Percentiles rank a stretch among this genome's conserved stretches.
These are phyloP conservation scores for Sequoia sempervirens DNA, from an alignment of 75 land plant genomes.

Conservation along the genomic window DNA sequence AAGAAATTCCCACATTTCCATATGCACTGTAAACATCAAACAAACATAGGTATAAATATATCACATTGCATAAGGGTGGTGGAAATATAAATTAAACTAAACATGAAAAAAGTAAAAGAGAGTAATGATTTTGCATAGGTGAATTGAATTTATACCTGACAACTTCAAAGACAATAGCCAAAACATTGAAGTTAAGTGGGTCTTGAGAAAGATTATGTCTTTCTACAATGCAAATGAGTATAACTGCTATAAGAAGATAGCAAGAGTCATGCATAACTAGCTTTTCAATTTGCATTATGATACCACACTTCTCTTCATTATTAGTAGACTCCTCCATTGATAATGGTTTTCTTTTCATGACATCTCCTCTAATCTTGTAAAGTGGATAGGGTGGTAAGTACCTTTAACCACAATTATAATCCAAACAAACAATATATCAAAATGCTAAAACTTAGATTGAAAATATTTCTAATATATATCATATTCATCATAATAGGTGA, in stretches of 20 bases:
- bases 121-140: neutral
- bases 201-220: conserved; percentile 38
- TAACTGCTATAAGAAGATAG: conserved; percentile 45
- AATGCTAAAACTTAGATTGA: too few relatives aligned
- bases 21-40: conserved; percentile 31
- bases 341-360: neutral
- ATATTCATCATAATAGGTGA: too few relatives aligned
- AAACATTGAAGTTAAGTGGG: conserved; percentile 69
- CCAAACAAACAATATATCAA: neutral
- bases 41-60: neutral
- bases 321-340: neutral
- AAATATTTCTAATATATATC: too few relatives aligned
- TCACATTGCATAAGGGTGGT: neutral
- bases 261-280: neutral
- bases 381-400: conserved; percentile 3
- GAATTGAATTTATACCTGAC: conserved; percentile 38
- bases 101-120: neutral
- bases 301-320: neutral
- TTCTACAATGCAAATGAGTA: conserved; percentile 64
- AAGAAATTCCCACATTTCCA: conserved; percentile 45
- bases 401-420: neutral
- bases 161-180: conserved; percentile 69
- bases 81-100: neutral
- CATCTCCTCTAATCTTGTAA: neutral
- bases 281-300: neutral